A percentile compares a stretch with the other conserved stretches of the same genome.
Evolutionary conservation across 208 protist species (phyloP).

Genomic region (Leishmania tarentolae): DNA sequence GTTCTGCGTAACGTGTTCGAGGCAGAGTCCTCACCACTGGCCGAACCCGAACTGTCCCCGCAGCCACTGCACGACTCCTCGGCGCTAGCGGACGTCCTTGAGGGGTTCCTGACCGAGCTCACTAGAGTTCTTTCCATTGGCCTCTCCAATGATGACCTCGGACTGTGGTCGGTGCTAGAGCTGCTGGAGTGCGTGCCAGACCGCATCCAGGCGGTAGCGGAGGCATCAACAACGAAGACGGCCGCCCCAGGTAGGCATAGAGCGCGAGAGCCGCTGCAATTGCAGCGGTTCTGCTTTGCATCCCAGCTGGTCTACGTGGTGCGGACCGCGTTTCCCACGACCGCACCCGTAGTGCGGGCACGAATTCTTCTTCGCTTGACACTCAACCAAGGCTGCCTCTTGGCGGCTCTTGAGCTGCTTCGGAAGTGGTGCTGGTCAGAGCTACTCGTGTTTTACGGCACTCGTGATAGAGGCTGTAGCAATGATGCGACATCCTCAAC

Average conservation of each 20-base stretch:
- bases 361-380: conserved; percentile 60
- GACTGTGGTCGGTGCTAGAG: conserved; percentile 67
- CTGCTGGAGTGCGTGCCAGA: conserved; percentile 38
- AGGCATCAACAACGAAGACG: neutral
- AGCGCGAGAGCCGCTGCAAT: conserved; percentile 6
- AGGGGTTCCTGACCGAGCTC: conserved; percentile 49
- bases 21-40: neutral
- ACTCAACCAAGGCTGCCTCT: conserved; percentile 64
- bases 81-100: conserved; percentile 25
- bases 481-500: neutral
- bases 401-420: conserved; percentile 62
- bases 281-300: conserved; percentile 51
- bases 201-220: conserved; percentile 21
- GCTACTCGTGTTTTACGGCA: conserved; percentile 38
- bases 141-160: conserved; percentile 33
- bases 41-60: neutral
- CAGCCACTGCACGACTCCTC: neutral
- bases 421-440: conserved; percentile 44
- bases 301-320: conserved; percentile 57
- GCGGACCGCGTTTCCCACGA: conserved; percentile 35
- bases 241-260: neutral
- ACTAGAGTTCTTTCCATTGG: conserved; percentile 48
- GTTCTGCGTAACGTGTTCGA: conserved; percentile 28
- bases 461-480: neutral
- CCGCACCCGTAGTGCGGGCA: conserved; percentile 21